Percentiles rank a stretch among this genome's conserved stretches.
Conservation (phyloP, 768 basidiomycete genomes). For the Leccinum obscurum region DNA sequence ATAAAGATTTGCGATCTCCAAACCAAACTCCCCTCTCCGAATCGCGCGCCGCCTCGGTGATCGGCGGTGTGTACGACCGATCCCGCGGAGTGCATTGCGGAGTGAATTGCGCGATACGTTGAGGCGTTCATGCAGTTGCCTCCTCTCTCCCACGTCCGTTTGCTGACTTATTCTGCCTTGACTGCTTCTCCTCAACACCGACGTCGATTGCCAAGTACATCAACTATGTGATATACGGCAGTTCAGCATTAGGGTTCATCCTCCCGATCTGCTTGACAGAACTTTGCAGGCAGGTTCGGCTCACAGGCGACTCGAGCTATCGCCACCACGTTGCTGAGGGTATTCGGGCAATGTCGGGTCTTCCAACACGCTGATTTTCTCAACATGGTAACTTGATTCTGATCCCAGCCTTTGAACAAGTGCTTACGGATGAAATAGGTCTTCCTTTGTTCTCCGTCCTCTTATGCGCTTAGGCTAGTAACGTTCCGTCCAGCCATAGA, state of each 20-base stretch:
- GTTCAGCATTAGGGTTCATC: conserved; percentile 35
- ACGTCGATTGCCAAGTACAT: conserved; percentile 49
- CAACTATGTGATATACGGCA: conserved; percentile 38
- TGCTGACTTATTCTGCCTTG: no score
- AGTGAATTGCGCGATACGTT: no score
- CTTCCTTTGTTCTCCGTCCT: conserved; percentile 73
- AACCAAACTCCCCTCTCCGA: no score
- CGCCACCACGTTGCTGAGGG: conserved; percentile 62
- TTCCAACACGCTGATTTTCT: conserved; percentile 68
- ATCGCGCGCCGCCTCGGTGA: no score
- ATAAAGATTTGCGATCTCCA: no score
- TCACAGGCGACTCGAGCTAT: conserved; percentile 67
- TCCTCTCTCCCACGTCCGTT: no score
- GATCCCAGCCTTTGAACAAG: neutral
- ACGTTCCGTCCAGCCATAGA: conserved; percentile 53
- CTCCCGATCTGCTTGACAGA: conserved; percentile 47
- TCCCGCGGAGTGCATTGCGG: no score
- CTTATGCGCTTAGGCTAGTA: conserved; percentile 39
- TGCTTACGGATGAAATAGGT: conserved; percentile 48
- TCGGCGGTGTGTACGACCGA: no score
- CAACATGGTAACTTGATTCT: conserved; percentile 62
- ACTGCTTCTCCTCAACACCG: no score
- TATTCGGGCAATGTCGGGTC: conserved; percentile 78
- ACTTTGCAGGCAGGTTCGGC: conserved; percentile 74
- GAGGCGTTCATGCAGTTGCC: no score